These are phyloP conservation scores for Phaseolus lunatus DNA, from an alignment of 306 rosid genomes.

Conservation along the genomic window DNA sequence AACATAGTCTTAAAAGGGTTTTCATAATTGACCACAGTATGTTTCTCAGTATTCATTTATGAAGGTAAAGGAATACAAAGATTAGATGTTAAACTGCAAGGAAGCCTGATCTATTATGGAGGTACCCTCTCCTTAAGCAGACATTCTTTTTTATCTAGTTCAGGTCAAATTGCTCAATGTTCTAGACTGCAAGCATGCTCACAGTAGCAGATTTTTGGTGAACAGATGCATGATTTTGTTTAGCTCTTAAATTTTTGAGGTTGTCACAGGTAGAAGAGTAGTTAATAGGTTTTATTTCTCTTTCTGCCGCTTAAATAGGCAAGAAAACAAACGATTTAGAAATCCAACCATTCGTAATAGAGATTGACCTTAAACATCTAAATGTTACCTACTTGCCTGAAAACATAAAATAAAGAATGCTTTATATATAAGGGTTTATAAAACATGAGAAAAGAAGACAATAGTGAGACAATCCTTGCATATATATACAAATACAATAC, in stretches of 20 bases:
- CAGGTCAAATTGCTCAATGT: slow-evolving; percentile 29
- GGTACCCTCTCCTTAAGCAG: slow-evolving; percentile 26
- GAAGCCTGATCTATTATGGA: slow-evolving; percentile 28
- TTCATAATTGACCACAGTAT: slow-evolving; percentile 22
- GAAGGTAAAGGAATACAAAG: slow-evolving; percentile 60
- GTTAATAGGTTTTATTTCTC: background rate
- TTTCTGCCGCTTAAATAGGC: too few relatives aligned
- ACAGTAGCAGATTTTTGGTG: slow-evolving; percentile 8
- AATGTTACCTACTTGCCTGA: too few relatives aligned
- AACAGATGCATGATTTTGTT: slow-evolving; percentile 18
- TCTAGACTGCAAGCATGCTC: slow-evolving; percentile 30
- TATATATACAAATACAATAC: too few relatives aligned
- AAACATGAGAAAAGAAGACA: too few relatives aligned
- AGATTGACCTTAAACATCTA: too few relatives aligned
- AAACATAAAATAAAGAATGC: too few relatives aligned
- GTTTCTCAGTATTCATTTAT: slow-evolving; percentile 37
- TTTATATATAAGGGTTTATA: too few relatives aligned
- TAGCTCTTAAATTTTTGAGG: slow-evolving; percentile 28
- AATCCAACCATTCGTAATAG: too few relatives aligned
- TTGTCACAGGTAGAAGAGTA: slow-evolving; percentile 24
- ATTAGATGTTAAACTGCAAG: slow-evolving; percentile 25
- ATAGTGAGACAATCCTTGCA: too few relatives aligned
- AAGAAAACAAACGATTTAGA: too few relatives aligned
- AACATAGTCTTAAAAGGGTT: too few relatives aligned
- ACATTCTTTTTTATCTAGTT: slow-evolving; percentile 28